These are phyloP conservation scores for Fusarium luffae DNA, from an alignment of 2,329 filamentous ascomycete species.

Conservation along the genomic window DNA sequence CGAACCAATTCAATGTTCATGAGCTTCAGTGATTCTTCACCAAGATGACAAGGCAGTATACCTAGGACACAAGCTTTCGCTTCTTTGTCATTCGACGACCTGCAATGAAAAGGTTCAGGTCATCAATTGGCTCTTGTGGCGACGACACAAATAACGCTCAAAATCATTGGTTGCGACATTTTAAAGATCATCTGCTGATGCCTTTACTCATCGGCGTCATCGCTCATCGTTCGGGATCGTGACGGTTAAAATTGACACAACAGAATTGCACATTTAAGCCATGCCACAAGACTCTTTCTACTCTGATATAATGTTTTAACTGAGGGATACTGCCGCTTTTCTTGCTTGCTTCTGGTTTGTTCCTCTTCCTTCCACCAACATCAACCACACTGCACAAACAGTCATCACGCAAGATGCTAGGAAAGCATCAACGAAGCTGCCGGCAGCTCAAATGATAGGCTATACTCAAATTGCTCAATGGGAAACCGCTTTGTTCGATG, in stretches of 20 bases:
- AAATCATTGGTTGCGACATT: not conserved
- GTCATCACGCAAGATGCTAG: not conserved
- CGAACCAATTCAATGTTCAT: not conserved
- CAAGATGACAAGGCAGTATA: too few relatives aligned
- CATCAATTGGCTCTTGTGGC: too few relatives aligned
- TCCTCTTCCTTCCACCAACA: not conserved
- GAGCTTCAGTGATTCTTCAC: too few relatives aligned
- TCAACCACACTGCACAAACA: not conserved
- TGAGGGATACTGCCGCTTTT: fast-evolving
- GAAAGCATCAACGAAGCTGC: not conserved
- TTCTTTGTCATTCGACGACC: fast-evolving
- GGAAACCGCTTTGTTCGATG: fast-evolving
- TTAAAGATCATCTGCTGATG: not conserved
- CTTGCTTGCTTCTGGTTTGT: not conserved
- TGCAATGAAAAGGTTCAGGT: fast-evolving
- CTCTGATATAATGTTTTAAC: not conserved
- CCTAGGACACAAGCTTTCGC: fast-evolving
- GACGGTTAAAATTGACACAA: fast-evolving
- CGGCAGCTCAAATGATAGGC: not conserved
- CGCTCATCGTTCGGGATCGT: not conserved
- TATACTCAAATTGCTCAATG: fast-evolving
- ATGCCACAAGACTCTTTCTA: not conserved
- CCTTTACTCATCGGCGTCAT: not conserved
- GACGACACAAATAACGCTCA: fast-evolving
- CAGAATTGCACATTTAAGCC: fast-evolving